A percentile compares a stretch with the other conserved stretches of the same genome.
These are phyloP conservation scores for Tausonia pullulans DNA, from an alignment of 1,284 basidiomycete species.

Conservation along the genomic window DNA sequence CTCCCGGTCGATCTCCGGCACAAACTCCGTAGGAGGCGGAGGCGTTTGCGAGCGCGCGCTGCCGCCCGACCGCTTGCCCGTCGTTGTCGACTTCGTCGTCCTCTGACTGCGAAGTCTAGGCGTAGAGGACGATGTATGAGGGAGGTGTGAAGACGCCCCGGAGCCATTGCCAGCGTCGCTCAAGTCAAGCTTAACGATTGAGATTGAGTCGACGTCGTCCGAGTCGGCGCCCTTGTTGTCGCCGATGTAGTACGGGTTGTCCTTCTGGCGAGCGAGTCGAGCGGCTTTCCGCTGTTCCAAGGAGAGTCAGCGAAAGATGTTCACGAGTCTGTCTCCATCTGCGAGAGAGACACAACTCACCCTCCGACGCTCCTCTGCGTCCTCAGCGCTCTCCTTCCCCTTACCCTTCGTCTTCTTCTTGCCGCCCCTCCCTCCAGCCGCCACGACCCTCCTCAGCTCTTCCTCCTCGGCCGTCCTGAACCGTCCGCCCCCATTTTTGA, in stretches of 20 bases:
- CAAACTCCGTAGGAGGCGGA: constrained; percentile 22
- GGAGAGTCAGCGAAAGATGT: background rate
- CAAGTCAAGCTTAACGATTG: constrained; percentile 63
- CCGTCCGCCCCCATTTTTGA: constrained; percentile 4
- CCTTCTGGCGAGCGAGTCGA: constrained; percentile 55
- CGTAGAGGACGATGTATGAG: constrained; percentile 16
- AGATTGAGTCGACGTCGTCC: constrained; percentile 70
- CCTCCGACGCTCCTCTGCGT: constrained; percentile 28
- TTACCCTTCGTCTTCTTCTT: constrained; percentile 27
- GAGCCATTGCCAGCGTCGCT: constrained; percentile 42
- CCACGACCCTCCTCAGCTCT: constrained; percentile 33
- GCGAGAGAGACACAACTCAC: constrained; percentile 25
- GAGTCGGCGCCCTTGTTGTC: constrained; percentile 42
- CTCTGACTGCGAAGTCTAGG: background rate
- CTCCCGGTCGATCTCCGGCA: constrained; percentile 49
- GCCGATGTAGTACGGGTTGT: constrained; percentile 80
- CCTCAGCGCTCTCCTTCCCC: constrained; percentile 22
- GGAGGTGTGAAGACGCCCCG: constrained; percentile 13
- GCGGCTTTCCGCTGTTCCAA: constrained; percentile 54
- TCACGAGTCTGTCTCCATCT: background rate
- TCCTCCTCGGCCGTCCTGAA: constrained; percentile 31
- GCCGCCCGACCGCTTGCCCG: constrained; percentile 1
- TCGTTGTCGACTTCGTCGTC: constrained; percentile 16
- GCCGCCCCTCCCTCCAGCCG: constrained; percentile 27
- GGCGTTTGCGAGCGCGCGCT: constrained; percentile 1